Percentiles rank a stretch among this genome's conserved stretches.
Conservation (phyloP, 495 filamentous ascomycete genomes). For the Sordaria brevicollis region DNA sequence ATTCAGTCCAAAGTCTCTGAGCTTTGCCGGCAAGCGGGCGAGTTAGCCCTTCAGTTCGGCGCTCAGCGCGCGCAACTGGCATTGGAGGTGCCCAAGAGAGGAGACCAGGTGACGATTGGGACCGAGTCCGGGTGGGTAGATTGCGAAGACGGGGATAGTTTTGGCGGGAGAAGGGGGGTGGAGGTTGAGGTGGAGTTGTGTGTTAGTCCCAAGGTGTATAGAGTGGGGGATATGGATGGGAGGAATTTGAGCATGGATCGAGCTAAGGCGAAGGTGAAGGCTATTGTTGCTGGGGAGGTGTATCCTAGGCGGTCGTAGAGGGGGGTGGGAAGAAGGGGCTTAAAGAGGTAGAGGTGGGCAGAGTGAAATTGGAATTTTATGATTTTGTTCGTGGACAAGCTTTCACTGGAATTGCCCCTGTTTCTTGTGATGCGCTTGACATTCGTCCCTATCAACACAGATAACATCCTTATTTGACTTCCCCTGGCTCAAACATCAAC, state of each 20-base stretch:
- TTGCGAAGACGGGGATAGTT: slow-evolving; percentile 11
- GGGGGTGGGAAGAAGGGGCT: too few species aligned
- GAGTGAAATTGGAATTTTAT: background rate
- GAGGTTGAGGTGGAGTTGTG: slow-evolving; percentile 12
- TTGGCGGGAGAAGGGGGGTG: background rate
- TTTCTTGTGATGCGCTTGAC: too few species aligned
- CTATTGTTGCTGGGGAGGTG: slow-evolving; percentile 14
- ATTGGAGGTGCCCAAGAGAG: slow-evolving; percentile 5
- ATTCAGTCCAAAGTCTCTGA: slow-evolving; percentile 6
- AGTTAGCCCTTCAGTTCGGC: slow-evolving; percentile 18
- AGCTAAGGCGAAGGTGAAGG: slow-evolving; percentile 4
- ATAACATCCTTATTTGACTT: too few species aligned
- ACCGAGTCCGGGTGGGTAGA: slow-evolving; percentile 9
- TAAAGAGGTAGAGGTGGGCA: background rate
- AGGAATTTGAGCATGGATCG: slow-evolving; percentile 5
- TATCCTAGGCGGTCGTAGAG: slow-evolving; percentile 9
- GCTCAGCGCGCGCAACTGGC: slow-evolving; percentile 10
- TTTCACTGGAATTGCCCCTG: too few species aligned
- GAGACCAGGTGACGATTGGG: slow-evolving; percentile 12
- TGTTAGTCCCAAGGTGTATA: slow-evolving; percentile 12
- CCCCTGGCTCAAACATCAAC: too few species aligned
- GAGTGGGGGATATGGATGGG: slow-evolving; percentile 12
- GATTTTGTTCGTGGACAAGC: too few species aligned
- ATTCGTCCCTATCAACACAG: too few species aligned
- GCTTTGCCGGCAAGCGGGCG: slow-evolving; percentile 7